Evolutionary conservation across 768 basidiomycete genomes (phyloP).

Genomic region (Cystoderma amianthinum): DNA sequence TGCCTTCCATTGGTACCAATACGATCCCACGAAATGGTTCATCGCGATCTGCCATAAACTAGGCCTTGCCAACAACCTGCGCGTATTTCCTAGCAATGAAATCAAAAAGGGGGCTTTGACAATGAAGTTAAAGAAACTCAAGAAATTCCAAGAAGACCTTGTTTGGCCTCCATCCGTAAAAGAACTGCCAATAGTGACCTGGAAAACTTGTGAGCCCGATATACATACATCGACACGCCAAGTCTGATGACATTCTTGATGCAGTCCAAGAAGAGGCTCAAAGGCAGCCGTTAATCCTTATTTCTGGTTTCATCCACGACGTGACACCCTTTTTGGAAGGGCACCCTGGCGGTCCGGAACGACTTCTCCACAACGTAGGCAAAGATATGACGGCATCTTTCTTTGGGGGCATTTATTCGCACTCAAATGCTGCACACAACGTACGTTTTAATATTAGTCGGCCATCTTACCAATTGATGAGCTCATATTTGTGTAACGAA

Average conservation of each 20-base stretch:
- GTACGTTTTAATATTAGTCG: no score
- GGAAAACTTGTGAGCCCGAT: slow-evolving; percentile 66
- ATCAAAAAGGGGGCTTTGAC: slow-evolving; percentile 75
- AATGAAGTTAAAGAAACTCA: slow-evolving; percentile 77
- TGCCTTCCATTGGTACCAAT: slow-evolving; percentile 77
- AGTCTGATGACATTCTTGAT: no score
- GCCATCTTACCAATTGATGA: slow-evolving; percentile 1
- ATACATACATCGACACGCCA: no score
- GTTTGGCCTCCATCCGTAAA: slow-evolving; percentile 52
- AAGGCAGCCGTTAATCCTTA: slow-evolving; percentile 57
- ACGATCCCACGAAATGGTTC: slow-evolving; percentile 96
- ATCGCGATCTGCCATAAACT: slow-evolving; percentile 57
- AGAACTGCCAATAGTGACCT: slow-evolving; percentile 68
- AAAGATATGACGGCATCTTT: slow-evolving; percentile 82
- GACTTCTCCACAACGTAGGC: slow-evolving; percentile 59
- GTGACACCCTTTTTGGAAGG: slow-evolving; percentile 63
- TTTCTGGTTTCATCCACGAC: slow-evolving; percentile 88
- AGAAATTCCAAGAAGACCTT: slow-evolving; percentile 53
- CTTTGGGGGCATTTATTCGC: slow-evolving; percentile 78
- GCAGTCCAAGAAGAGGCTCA: slow-evolving; percentile 64
- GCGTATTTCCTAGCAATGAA: slow-evolving; percentile 84
- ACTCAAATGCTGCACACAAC: slow-evolving; percentile 80
- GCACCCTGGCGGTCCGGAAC: slow-evolving; percentile 70
- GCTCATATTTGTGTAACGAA: not conserved
- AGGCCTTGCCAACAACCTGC: slow-evolving; percentile 76